phyloP scores from a whole-genome alignment of 1,284 basidiomycete genomes.

The Leccinum fuscescens region DNA sequence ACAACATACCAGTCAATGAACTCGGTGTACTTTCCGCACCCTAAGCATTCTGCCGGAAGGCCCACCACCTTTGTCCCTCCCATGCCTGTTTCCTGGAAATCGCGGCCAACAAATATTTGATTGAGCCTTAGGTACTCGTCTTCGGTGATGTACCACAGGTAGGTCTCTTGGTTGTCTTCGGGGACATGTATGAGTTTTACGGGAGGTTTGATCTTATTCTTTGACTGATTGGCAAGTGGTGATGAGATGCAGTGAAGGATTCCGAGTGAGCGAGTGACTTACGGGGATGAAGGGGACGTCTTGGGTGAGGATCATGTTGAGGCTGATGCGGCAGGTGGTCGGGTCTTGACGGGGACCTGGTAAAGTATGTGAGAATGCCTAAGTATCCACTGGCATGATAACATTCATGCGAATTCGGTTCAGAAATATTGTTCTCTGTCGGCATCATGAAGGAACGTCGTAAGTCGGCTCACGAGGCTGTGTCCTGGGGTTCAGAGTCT shows the following conservation, averaged over 20 bases:
- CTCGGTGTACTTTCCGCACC: constrained; percentile 7
- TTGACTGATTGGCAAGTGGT: neutral
- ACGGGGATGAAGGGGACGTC: constrained; percentile 16
- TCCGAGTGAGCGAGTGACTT: neutral
- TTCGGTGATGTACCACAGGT: constrained; percentile 23
- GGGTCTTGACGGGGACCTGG: too few relatives aligned
- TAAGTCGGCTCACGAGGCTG: too few relatives aligned
- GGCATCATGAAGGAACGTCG: too few relatives aligned
- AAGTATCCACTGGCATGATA: too few relatives aligned
- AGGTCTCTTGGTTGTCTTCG: neutral
- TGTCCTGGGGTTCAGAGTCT: too few relatives aligned
- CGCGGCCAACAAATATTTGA: constrained; percentile 15
- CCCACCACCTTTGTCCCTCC: constrained; percentile 18
- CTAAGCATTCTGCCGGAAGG: constrained; percentile 7
- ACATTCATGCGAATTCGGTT: too few relatives aligned
- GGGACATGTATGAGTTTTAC: neutral
- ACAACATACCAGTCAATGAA: too few relatives aligned
- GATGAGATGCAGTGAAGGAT: neutral
- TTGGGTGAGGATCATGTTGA: constrained; percentile 11
- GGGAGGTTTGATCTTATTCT: constrained; percentile 13
- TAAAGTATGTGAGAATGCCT: too few relatives aligned
- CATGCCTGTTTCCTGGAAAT: constrained; percentile 19
- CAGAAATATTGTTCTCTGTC: too few relatives aligned
- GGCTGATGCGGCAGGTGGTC: neutral
- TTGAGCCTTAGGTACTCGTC: constrained; percentile 20